A percentile compares a stretch with the other conserved stretches of the same genome.
phyloP scores from a whole-genome alignment of 768 basidiomycete genomes.

The Leucocoprinus sp. region DNA sequence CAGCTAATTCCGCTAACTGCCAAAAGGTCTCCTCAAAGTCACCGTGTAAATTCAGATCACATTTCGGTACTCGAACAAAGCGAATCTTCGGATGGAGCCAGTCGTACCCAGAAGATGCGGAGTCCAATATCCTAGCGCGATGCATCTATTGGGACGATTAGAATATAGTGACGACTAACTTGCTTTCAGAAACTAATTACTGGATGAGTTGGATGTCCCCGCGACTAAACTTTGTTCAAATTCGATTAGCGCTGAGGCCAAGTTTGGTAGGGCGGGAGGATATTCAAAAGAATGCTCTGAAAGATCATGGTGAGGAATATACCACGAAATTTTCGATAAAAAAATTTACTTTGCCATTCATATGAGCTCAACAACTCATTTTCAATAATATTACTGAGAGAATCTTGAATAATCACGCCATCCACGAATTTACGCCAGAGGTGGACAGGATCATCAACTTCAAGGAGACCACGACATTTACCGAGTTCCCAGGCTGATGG shows the following conservation, averaged over 20 bases:
- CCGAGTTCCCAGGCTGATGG: slow-evolving; percentile 34
- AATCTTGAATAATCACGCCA: slow-evolving; percentile 24
- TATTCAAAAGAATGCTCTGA: slow-evolving; percentile 30
- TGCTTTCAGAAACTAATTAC: slow-evolving; percentile 21
- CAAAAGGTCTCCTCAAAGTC: slow-evolving; percentile 31
- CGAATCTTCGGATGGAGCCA: slow-evolving; percentile 47
- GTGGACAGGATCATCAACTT: slow-evolving; percentile 25
- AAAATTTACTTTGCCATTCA: slow-evolving; percentile 32
- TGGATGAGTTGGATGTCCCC: slow-evolving; percentile 54
- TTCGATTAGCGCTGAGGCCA: slow-evolving; percentile 34
- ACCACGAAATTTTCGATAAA: neutral
- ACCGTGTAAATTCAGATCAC: slow-evolving; percentile 32
- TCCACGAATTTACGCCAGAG: slow-evolving; percentile 38
- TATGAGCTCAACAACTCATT: slow-evolving; percentile 37
- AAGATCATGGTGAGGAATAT: neutral
- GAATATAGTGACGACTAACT: neutral
- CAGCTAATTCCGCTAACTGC: slow-evolving; percentile 24
- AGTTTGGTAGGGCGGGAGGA: slow-evolving; percentile 34
- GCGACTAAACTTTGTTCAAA: slow-evolving; percentile 55
- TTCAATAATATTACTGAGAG: slow-evolving; percentile 25
- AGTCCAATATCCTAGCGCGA: slow-evolving; percentile 36
- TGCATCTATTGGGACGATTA: slow-evolving; percentile 36
- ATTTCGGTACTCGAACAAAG: slow-evolving; percentile 34
- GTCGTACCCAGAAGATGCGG: slow-evolving; percentile 31
- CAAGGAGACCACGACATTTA: slow-evolving; percentile 16